Conservation (phyloP, 106 monocot species). For the Acorus gramineus region DNA sequence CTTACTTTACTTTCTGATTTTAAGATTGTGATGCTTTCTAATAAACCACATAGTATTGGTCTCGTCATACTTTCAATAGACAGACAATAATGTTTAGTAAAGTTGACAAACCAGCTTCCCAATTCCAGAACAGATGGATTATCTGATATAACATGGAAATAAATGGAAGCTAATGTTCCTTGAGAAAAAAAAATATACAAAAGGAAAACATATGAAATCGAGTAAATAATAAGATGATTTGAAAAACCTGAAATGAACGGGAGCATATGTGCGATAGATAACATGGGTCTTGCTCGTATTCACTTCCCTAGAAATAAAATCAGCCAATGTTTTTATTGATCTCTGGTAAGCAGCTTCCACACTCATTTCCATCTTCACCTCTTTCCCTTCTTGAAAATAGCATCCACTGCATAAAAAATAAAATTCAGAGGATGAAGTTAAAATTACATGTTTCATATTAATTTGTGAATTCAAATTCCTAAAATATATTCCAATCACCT, state of each 20-base stretch:
- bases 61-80: too few relatives aligned
- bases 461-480: too few relatives aligned
- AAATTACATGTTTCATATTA: neutral
- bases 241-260: conserved; percentile 50
- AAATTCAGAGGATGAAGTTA: neutral
- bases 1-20: too few relatives aligned
- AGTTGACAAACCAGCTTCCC: too few relatives aligned
- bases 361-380: conserved; percentile 48
- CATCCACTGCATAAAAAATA: conserved; percentile 24
- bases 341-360: conserved; percentile 41
- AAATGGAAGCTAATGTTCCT: too few relatives aligned
- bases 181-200: too few relatives aligned
- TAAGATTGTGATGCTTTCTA: too few relatives aligned
- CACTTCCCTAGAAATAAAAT: conserved; percentile 47
- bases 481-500: too few relatives aligned
- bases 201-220: neutral
- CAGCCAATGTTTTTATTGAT: conserved; percentile 42
- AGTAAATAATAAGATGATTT: neutral
- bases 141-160: too few relatives aligned
- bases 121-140: too few relatives aligned
- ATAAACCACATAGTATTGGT: too few relatives aligned
- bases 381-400: conserved; percentile 50
- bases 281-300: conserved; percentile 35
- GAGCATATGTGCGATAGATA: conserved; percentile 57
- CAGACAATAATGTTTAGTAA: too few relatives aligned